Conservation (phyloP, 305 asterid genomes). For the Fraxinus angustifolia region DNA sequence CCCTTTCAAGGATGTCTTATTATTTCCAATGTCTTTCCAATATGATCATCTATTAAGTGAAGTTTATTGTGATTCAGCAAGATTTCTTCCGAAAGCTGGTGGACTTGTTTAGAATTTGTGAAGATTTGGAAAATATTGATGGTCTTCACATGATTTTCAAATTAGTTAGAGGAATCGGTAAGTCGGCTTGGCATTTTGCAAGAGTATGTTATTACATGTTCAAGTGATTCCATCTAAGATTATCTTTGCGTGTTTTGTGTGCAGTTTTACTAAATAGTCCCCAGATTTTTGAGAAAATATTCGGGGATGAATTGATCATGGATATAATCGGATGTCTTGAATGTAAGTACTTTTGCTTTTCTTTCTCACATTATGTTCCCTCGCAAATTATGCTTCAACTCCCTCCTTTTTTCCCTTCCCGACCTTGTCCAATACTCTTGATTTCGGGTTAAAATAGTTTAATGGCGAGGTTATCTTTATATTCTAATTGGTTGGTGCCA, state of each 20-base stretch:
- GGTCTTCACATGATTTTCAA: conserved; percentile 81
- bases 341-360: conserved; percentile 51
- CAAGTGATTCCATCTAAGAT: conserved; percentile 8
- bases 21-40: background rate
- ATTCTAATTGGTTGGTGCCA: background rate
- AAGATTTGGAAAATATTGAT: conserved; percentile 75
- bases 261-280: conserved; percentile 87
- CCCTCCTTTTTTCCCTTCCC: background rate
- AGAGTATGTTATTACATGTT: conserved; percentile 1
- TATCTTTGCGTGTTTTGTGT: conserved; percentile 20
- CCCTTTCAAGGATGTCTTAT: background rate
- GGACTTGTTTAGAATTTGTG: conserved; percentile 73
- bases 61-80: conserved; percentile 54
- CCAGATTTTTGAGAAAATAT: conserved; percentile 85
- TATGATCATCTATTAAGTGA: conserved; percentile 14
- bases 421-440: background rate
- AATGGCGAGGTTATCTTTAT: background rate
- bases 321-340: conserved; percentile 95
- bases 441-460: background rate
- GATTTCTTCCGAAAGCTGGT: conserved; percentile 73
- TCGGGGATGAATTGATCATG: conserved; percentile 87
- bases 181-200: conserved; percentile 34
- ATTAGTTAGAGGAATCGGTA: conserved; percentile 84
- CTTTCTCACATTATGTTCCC: background rate
- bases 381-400: background rate